Conservation (phyloP, 2,329 filamentous ascomycete species). For the Diaporthe sp. region DNA sequence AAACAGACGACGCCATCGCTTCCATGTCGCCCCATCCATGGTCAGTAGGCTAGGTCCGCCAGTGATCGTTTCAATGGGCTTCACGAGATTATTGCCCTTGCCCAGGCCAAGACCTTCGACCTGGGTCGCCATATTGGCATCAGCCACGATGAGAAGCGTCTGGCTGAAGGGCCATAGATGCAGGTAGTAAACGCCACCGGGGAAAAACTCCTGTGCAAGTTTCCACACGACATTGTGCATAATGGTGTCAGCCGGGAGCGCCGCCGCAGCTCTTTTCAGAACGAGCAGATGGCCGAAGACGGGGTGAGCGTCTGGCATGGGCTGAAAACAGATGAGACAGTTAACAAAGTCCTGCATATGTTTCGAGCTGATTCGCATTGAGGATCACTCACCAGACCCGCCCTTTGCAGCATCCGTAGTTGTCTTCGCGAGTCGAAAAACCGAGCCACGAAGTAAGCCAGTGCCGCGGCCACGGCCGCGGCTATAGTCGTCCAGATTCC, state of each 20-base stretch:
- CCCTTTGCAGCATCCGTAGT: not conserved
- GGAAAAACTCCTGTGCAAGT: not conserved
- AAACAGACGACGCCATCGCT: slow-evolving; percentile 44
- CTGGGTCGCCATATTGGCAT: not conserved
- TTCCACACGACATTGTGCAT: not conserved
- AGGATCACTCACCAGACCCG: not conserved
- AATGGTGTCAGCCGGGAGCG: not conserved
- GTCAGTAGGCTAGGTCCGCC: slow-evolving; percentile 19
- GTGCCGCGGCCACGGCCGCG: not conserved
- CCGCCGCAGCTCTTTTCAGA: not conserved
- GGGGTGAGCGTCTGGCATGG: not conserved
- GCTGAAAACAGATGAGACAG: not conserved
- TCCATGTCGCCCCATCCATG: slow-evolving; percentile 40
- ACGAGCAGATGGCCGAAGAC: not conserved
- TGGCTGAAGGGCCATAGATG: not conserved
- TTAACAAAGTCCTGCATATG: not conserved
- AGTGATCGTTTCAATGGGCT: not conserved
- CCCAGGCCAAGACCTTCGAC: not conserved
- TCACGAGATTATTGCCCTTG: not conserved
- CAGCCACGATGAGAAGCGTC: not conserved
- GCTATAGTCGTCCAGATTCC: not conserved
- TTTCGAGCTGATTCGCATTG: not conserved
- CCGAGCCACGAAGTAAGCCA: not conserved
- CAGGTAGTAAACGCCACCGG: not conserved
- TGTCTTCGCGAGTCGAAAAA: not conserved